Conservation (phyloP, 1,284 basidiomycete species). For the Microbotryum violaceum region DNA sequence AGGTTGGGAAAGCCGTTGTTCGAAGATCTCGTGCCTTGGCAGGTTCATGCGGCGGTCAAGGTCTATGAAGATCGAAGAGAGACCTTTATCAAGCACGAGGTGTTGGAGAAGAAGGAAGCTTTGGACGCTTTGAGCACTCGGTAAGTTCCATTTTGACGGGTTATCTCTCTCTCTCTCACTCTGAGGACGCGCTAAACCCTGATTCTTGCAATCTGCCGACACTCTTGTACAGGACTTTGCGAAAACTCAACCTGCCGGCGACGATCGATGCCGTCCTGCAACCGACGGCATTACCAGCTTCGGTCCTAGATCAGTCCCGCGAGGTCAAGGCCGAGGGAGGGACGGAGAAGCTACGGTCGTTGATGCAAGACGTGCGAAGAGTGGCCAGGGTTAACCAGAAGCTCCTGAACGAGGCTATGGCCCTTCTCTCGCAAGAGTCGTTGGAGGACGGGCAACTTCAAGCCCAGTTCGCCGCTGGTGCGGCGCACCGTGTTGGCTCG, state of each 20-base stretch:
- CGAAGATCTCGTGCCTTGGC: conserved; percentile 71
- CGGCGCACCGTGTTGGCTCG: conserved; percentile 55
- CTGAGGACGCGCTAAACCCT: background rate
- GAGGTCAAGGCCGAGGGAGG: conserved; percentile 76
- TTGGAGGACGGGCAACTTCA: conserved; percentile 66
- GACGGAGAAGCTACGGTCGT: conserved; percentile 58
- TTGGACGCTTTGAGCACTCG: conserved; percentile 58
- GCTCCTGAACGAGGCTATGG: conserved; percentile 74
- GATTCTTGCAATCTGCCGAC: conserved; percentile 2
- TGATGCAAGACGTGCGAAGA: conserved; percentile 64
- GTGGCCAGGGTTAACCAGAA: conserved; percentile 57
- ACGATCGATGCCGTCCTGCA: conserved; percentile 80
- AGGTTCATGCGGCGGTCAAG: conserved; percentile 80
- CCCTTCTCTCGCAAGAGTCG: conserved; percentile 79
- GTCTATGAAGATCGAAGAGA: conserved; percentile 80
- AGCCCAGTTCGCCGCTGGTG: conserved; percentile 47
- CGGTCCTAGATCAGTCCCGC: conserved; percentile 74
- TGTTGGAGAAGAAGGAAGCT: conserved; percentile 57
- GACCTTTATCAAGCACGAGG: conserved; percentile 61
- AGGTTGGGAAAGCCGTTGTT: conserved; percentile 57
- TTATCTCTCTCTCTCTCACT: background rate
- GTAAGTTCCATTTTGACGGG: conserved; percentile 45
- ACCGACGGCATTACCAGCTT: conserved; percentile 79
- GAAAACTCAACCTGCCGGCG: conserved; percentile 70
- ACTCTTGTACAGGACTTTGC: conserved; percentile 52